Conservation (phyloP, 2,329 filamentous ascomycete genomes). For the Sporothrix protearum region DNA sequence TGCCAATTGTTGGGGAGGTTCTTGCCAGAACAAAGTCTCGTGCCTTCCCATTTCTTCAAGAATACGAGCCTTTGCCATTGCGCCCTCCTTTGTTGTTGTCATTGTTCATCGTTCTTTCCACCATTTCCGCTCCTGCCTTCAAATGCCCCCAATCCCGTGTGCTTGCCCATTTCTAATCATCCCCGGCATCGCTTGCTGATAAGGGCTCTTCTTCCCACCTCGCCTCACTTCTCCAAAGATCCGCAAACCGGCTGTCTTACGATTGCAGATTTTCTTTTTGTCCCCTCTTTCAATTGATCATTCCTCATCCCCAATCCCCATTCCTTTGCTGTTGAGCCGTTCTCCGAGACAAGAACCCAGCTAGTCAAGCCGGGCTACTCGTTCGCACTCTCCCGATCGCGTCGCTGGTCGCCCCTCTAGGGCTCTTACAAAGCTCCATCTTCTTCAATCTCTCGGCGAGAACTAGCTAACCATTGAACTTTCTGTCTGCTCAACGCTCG, state of each 20-base stretch:
- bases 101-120: not conserved
- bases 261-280: not conserved
- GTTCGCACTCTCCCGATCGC: not conserved
- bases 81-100: not conserved
- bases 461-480: constrained; percentile 2
- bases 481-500: not conserved
- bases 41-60: not conserved
- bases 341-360: not conserved
- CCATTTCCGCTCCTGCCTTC: not conserved
- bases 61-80: not conserved
- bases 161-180: constrained; percentile 4
- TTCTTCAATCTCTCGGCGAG: not conserved
- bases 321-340: not conserved
- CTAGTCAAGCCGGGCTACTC: not conserved
- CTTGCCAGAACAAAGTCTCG: not conserved
- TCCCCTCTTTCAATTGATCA: not conserved
- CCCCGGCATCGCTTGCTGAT: not conserved
- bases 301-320: not conserved
- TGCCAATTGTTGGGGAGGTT: constrained; percentile 1
- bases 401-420: constrained; percentile 1
- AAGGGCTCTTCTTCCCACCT: not conserved
- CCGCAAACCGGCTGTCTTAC: not conserved
- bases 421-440: constrained; percentile 21
- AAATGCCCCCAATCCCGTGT: not conserved
- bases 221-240: not conserved